A percentile compares a stretch with the other conserved stretches of the same genome.
Evolutionary conservation across 805 yeast genomes (phyloP).

Genomic region (Wickerhamiella hasegawae): DNA sequence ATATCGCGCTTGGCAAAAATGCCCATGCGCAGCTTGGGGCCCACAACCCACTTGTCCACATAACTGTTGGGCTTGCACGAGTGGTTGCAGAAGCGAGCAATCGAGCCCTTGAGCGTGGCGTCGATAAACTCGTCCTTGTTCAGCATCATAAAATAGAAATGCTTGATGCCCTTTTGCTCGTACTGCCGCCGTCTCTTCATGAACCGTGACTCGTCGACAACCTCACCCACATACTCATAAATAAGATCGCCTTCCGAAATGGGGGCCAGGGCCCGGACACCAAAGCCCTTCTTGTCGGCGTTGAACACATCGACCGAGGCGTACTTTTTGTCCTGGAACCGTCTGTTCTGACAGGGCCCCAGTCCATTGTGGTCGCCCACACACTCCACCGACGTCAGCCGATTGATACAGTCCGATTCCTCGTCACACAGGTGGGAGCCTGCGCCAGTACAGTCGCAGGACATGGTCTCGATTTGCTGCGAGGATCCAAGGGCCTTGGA

Average conservation of each 20-base stretch:
- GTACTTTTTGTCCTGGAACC: conserved; percentile 66
- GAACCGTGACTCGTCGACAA: conserved; percentile 67
- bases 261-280: conserved; percentile 53
- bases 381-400: conserved; percentile 88
- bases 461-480: conserved; percentile 69
- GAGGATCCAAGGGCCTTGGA: conserved; percentile 48
- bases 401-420: conserved; percentile 77
- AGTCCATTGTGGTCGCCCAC: conserved; percentile 39
- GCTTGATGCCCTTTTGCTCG: conserved; percentile 41
- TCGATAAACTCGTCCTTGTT: conserved; percentile 87
- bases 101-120: conserved; percentile 77
- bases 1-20: conserved; percentile 73
- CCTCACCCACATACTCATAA: conserved; percentile 90
- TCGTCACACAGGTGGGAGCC: conserved; percentile 60
- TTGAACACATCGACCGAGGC: conserved; percentile 66
- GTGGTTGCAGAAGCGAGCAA: conserved; percentile 88
- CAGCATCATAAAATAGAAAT: conserved; percentile 91
- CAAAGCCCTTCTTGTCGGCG: conserved; percentile 80
- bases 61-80: conserved; percentile 90
- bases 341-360: conserved; percentile 65
- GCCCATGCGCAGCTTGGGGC: conserved; percentile 83
- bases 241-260: conserved; percentile 55
- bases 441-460: conserved; percentile 60
- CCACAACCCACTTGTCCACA: conserved; percentile 96
- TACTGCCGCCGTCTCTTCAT: conserved; percentile 58